Percentiles rank a stretch among this genome's conserved stretches.
Evolutionary conservation across 2,329 filamentous ascomycete species (phyloP).

Genomic region (Xylaria polymorpha): DNA sequence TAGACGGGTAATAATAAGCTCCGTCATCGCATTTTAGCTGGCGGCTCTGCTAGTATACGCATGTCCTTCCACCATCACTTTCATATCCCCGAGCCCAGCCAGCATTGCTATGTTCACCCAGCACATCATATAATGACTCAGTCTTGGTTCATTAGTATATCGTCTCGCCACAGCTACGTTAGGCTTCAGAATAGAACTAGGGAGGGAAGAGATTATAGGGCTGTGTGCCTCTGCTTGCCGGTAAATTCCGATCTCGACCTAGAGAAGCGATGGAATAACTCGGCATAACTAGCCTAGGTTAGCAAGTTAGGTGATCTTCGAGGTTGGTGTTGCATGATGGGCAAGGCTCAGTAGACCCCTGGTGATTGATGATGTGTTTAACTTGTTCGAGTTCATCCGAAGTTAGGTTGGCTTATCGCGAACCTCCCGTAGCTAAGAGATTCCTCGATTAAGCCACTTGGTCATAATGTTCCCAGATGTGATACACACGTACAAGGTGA

Average conservation of each 20-base stretch:
- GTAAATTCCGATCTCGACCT: no score
- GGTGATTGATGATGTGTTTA: background rate
- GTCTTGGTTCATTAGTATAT: no score
- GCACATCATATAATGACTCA: no score
- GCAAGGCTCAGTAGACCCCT: background rate
- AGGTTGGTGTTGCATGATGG: background rate
- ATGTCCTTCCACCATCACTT: background rate
- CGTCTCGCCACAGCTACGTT: no score
- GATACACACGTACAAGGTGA: background rate
- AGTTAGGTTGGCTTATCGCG: background rate
- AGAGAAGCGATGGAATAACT: no score
- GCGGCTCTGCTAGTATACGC: background rate
- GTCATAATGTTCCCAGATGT: background rate
- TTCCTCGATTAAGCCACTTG: background rate
- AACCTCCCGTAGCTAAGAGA: background rate
- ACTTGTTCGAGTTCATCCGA: background rate
- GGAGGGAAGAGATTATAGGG: no score
- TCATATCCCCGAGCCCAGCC: background rate
- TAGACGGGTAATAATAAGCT: slow-evolving; percentile 19
- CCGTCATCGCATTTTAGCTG: slow-evolving; percentile 15
- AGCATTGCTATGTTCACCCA: no score
- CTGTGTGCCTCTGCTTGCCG: no score
- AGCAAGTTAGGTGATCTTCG: no score
- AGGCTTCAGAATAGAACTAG: no score
- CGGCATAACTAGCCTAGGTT: no score